Percentiles rank a stretch among this genome's conserved stretches.
Conservation (phyloP, 495 filamentous ascomycete genomes). For the Penicillium manginii region DNA sequence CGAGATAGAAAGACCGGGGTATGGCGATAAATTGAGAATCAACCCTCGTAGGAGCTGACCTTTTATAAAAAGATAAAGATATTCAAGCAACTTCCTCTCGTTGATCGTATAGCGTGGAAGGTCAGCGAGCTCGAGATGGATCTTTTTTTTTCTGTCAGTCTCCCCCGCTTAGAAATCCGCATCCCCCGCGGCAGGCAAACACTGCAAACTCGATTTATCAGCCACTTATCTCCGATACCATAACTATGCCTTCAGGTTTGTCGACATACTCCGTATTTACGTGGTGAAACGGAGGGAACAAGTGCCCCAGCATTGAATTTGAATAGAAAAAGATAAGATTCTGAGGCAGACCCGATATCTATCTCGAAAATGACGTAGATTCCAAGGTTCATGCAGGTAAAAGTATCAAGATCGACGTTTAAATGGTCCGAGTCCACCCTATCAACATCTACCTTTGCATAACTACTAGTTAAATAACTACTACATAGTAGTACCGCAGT, state of each 20-base stretch:
- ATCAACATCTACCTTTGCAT: not conserved
- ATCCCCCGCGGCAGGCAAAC: slow-evolving; percentile 42
- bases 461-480: too few relatives aligned
- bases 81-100: not conserved
- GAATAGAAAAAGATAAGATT: too few relatives aligned
- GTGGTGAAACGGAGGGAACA: too few relatives aligned
- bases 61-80: not conserved
- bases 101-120: slow-evolving; percentile 11
- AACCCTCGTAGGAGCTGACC: not conserved
- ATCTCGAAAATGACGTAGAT: too few relatives aligned
- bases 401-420: too few relatives aligned
- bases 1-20: not conserved
- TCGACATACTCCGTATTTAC: not conserved
- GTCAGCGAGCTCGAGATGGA: slow-evolving; percentile 19
- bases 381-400: too few relatives aligned
- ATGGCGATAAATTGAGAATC: not conserved
- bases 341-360: too few relatives aligned
- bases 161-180: slow-evolving; percentile 50
- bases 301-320: too few relatives aligned
- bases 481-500: too few relatives aligned
- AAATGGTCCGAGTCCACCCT: not conserved
- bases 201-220: slow-evolving; percentile 32
- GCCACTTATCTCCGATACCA: not conserved
- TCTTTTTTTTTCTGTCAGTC: slow-evolving; percentile 28
- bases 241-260: too few relatives aligned